Base-by-base conservation (phyloP, 1,284 basidiomycete genomes). In the Marasmius sp. region DNA sequence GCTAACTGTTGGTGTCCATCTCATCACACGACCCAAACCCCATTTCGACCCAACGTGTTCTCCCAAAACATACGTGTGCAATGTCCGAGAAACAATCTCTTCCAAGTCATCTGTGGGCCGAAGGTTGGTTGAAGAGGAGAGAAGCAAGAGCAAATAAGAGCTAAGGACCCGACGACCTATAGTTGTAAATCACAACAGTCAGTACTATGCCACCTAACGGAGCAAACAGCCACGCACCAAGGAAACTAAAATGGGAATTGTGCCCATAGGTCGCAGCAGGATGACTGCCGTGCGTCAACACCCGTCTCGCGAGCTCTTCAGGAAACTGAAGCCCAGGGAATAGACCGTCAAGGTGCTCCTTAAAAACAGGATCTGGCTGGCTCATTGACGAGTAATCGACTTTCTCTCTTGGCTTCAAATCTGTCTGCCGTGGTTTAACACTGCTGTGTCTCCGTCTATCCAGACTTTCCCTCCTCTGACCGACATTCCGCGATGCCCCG, bases 251-350 rank as follows among this genome's bases (percentile, higher is more conserved):
- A 9, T 85, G 83, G 50, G 80, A 85, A 67, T 92, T 93, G 72
- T 92, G 89, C 1, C 90, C 88, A 59, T 84, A 72, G 51, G 77
- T 70, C 36, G 88, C 85, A 61, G 83, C 79, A 55, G 79, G 81
- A 72, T 91, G 91, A 74, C 89, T 91, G 6, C 80, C 79, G 71
- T 93, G 91, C 2, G 91, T 93, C 64, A 93, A 76, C 68, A 91
- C 81, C 62, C 91, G 84, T 65, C 80, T 78, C 7, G 90, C 87
- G 43, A 92, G 79, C 65, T 90, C 87, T 8, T 79, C 77, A 7
- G 89, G 84, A 71, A 93, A 93, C 57, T 84, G 76, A 57, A 93
- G 76, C 20, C 87, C 83, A 9, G 81, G 75, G 68, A 93, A 91
- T 38, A 89, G 72, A 36, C 76, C 72, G 67, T 84, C 78, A n/a